Percentiles rank a stretch among this genome's conserved stretches.
These are phyloP conservation scores for Neonectria punicea DNA, from an alignment of 2,329 filamentous ascomycete species.

Conservation along the genomic window DNA sequence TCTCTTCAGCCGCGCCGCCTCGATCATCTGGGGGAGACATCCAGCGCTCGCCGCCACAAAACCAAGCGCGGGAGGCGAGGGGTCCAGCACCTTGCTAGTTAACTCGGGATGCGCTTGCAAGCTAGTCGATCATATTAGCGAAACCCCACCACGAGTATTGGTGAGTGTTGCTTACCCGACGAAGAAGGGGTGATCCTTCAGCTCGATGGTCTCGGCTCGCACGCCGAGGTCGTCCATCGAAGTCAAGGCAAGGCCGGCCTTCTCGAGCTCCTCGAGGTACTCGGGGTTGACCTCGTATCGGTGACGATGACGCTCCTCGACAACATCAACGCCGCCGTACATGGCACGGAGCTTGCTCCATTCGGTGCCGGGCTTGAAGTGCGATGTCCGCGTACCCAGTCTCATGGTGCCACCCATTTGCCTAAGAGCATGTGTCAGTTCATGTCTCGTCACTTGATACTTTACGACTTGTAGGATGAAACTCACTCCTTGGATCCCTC, in stretches of 20 bases:
- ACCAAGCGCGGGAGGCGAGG: constrained; percentile 76
- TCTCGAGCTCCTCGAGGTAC: constrained; percentile 74
- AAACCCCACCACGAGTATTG: background rate
- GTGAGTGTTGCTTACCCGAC: constrained; percentile 55
- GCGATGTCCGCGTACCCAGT: constrained; percentile 77
- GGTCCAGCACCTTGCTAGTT: constrained; percentile 76
- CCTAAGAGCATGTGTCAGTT: constrained; percentile 17
- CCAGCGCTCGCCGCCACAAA: constrained; percentile 66
- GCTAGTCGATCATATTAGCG: constrained; percentile 61
- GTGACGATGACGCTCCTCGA: constrained; percentile 84
- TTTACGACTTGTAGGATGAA: background rate
- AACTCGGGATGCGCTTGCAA: constrained; percentile 78
- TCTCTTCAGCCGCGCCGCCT: constrained; percentile 29
- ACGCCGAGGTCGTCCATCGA: constrained; percentile 82
- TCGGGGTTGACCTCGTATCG: constrained; percentile 91
- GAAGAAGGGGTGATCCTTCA: constrained; percentile 86
- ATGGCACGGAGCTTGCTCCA: constrained; percentile 82
- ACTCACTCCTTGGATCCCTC: constrained; percentile 64
- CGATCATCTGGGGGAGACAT: constrained; percentile 61
- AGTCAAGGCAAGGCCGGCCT: constrained; percentile 77
- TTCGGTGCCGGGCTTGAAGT: constrained; percentile 80
- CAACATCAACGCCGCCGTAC: constrained; percentile 69
- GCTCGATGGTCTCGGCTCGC: constrained; percentile 85
- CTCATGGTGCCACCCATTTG: constrained; percentile 85
- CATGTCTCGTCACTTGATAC: background rate